Conservation (phyloP, 2,329 filamentous ascomycete species). For the Thielaviopsis musarum region DNA sequence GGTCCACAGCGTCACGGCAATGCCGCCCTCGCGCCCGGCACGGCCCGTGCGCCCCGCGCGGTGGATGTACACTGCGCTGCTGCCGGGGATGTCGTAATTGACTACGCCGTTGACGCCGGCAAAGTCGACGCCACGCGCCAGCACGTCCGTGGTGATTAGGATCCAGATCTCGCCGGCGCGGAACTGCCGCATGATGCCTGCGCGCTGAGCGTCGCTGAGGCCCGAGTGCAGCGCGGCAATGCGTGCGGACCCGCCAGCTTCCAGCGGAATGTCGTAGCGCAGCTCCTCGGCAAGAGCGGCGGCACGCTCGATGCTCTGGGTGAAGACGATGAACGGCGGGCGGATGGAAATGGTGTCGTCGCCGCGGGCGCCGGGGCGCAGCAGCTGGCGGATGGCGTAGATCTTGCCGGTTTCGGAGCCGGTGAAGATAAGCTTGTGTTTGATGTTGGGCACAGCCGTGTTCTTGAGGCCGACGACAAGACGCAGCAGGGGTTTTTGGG, state of each 20-base stretch:
- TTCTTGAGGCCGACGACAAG: conserved; percentile 95
- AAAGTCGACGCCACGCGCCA: conserved; percentile 88
- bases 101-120: conserved; percentile 88
- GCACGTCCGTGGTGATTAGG: conserved; percentile 84
- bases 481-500: conserved; percentile 46
- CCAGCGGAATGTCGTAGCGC: conserved; percentile 80
- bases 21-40: conserved; percentile 70
- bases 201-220: conserved; percentile 58
- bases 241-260: conserved; percentile 67
- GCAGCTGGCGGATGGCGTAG: conserved; percentile 72
- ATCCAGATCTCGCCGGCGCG: conserved; percentile 89
- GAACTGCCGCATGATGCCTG: conserved; percentile 75
- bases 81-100: conserved; percentile 94
- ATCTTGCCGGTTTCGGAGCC: conserved; percentile 90
- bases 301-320: conserved; percentile 85
- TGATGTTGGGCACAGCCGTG: conserved; percentile 80
- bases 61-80: conserved; percentile 79
- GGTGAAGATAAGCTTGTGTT: conserved; percentile 77
- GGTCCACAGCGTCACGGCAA: conserved; percentile 88
- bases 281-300: conserved; percentile 77
- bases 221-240: conserved; percentile 85
- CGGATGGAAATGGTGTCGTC: conserved; percentile 45
- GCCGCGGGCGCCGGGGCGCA: conserved; percentile 46
- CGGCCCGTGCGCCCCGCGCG: conserved; percentile 82
- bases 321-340: conserved; percentile 88